Percentiles rank a stretch among this genome's conserved stretches.
Evolutionary conservation across 2,329 filamentous ascomycete species (phyloP).

Genomic region (Hypoxylon sp.): DNA sequence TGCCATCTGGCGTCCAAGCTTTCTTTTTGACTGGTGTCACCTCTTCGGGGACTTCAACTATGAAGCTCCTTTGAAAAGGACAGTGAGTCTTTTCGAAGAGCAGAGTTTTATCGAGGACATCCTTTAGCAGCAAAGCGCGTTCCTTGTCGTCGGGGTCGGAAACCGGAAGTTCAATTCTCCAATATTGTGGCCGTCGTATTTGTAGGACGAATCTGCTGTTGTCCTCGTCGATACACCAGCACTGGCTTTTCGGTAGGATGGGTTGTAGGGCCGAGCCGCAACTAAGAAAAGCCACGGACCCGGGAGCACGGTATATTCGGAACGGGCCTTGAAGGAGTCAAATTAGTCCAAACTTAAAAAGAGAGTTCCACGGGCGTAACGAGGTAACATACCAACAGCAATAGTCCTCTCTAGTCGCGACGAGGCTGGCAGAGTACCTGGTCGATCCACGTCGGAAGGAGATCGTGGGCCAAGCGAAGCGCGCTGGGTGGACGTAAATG

Average conservation of each 20-base stretch:
- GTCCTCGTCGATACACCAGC: conserved; percentile 90
- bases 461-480: conserved; percentile 54
- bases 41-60: conserved; percentile 78
- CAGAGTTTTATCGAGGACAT: conserved; percentile 78
- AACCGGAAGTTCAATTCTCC: conserved; percentile 87
- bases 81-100: conserved; percentile 91
- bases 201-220: conserved; percentile 88
- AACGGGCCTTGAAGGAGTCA: conserved; percentile 71
- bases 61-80: conserved; percentile 85
- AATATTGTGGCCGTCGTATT: conserved; percentile 86
- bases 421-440: conserved; percentile 50
- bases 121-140: conserved; percentile 77
- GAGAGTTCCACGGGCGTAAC: conserved; percentile 23
- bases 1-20: conserved; percentile 75
- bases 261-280: conserved; percentile 87
- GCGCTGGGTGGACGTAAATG: conserved; percentile 60
- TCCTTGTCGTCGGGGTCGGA: conserved; percentile 73
- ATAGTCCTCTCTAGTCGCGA: conserved; percentile 69
- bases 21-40: conserved; percentile 75
- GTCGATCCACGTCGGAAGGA: conserved; percentile 55
- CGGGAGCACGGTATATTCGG: conserved; percentile 87
- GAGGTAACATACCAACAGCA: conserved; percentile 74
- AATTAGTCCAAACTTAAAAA: conserved; percentile 17
- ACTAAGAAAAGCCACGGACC: conserved; percentile 89
- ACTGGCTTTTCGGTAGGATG: conserved; percentile 90